Evolutionary conservation across 192 early-diverging fungal genomes (phyloP), one percentile per base, ranked within the genome.

Genomic region (Spinellus fusiger): DNA sequence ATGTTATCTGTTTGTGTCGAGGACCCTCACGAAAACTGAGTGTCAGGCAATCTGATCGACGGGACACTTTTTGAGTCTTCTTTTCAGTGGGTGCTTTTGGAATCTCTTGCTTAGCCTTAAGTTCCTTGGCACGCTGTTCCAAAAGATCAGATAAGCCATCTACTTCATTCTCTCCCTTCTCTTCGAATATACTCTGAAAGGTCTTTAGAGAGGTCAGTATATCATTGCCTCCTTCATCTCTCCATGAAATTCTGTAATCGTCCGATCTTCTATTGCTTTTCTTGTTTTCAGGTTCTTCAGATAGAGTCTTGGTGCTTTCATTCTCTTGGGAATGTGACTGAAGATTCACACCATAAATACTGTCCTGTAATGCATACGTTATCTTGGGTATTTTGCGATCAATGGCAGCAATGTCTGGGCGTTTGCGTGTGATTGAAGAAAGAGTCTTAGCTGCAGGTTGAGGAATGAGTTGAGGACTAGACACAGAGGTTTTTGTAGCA

Each of bases 181-280:
- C 64, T 16, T 71, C 69, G 61, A 71, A 71, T 23, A 71, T 71
- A 18, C 49, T 55, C n/a, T 65, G 63, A 34, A 71, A 71, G 5
- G 63, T 65, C 7, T 47, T 37, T 27, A 71, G 50, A 34, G 69
- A 60, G 7, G 51, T 40, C 13, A 71, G 49, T 16, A 71, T 47
- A 40, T 71, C 69, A 32, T 71, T 59, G 7, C 69, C 69, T 15
- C 53, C 59, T 26, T 63, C 50, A 31, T 71, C 69, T 20, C 65
- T 59, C 69, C 69, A 71, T 26, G 69, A 65, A 15, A 71, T 71
- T 16, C 56, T 29, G 46, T 71, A 71, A 5, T 50, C 46, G 3
- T 44, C 40, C 15, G 3, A 32, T 64, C 68, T 5, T 65, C 27
- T 7, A 8, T 61, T 4, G 35, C 8, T 40, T 49, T n/a, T 31